These are phyloP conservation scores for Falciphora oryzae DNA, from an alignment of 2,329 filamentous ascomycete genomes.

Conservation along the genomic window DNA sequence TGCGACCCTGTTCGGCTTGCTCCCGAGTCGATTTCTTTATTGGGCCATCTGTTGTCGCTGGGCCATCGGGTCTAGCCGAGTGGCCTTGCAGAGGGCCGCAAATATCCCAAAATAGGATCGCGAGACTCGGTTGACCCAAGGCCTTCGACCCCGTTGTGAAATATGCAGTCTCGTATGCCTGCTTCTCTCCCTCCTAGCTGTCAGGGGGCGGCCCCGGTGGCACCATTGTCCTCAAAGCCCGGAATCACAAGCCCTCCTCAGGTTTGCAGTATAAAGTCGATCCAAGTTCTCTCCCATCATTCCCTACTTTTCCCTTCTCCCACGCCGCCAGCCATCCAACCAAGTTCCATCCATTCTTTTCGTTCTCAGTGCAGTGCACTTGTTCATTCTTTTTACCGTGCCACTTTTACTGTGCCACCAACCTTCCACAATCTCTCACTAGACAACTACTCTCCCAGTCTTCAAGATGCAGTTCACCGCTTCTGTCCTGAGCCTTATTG, in stretches of 20 bases:
- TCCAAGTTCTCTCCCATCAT: background rate
- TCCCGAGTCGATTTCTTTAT: background rate
- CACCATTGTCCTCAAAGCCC: background rate
- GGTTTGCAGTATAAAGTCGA: background rate
- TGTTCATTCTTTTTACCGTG: background rate
- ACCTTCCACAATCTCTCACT: background rate
- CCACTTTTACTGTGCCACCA: background rate
- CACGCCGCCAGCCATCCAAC: background rate
- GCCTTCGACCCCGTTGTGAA: background rate
- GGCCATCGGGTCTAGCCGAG: background rate
- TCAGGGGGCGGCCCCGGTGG: no score
- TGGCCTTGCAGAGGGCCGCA: background rate
- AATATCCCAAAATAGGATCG: background rate
- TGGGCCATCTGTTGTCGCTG: background rate
- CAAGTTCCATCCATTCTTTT: slow-evolving; percentile 2
- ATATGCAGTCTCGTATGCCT: background rate
- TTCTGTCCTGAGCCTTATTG: slow-evolving; percentile 2
- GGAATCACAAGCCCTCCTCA: background rate
- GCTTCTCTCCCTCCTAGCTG: background rate
- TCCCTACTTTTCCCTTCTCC: background rate
- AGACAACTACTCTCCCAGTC: background rate
- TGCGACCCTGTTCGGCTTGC: background rate
- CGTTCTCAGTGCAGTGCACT: slow-evolving; percentile 7
- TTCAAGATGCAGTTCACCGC: slow-evolving; percentile 7
- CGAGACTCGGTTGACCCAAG: background rate